These are phyloP conservation scores for Pistacia atlantica DNA, from an alignment of 345 rosid species.

Conservation along the genomic window DNA sequence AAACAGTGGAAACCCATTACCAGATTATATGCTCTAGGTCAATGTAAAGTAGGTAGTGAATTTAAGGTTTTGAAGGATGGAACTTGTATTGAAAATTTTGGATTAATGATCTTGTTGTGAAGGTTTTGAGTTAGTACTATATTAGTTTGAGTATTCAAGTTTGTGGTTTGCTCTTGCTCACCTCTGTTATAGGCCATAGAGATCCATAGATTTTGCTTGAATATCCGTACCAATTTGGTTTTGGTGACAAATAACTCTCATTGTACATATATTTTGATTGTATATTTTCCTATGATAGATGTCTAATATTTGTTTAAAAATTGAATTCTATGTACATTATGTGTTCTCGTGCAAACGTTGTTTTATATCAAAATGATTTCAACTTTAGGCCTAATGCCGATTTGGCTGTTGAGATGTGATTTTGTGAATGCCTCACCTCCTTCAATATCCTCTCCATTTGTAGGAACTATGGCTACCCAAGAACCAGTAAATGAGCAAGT, in stretches of 20 bases:
- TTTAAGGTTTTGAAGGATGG: too few relatives aligned
- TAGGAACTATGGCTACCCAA: slow-evolving; percentile 3
- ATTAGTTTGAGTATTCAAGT: too few relatives aligned
- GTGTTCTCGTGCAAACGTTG: neutral
- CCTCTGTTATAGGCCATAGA: neutral
- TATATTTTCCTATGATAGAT: neutral
- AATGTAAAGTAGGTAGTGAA: too few relatives aligned
- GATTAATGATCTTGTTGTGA: too few relatives aligned
- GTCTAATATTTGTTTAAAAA: neutral
- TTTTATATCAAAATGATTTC: neutral
- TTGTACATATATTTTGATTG: neutral
- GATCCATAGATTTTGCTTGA: neutral
- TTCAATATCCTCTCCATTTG: neutral
- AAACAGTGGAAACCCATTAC: too few relatives aligned
- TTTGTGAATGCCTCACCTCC: neutral
- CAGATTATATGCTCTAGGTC: too few relatives aligned
- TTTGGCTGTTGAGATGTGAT: neutral
- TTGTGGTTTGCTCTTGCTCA: neutral
- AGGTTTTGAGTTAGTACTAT: too few relatives aligned
- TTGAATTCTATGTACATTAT: neutral
- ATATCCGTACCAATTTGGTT: neutral
- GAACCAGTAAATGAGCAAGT: slow-evolving; percentile 66
- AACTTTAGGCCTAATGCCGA: neutral
- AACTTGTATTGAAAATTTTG: too few relatives aligned
- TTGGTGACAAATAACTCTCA: neutral